Conservation (phyloP, 1,139 yeast genomes). For the Yamadazyma conglobata region DNA sequence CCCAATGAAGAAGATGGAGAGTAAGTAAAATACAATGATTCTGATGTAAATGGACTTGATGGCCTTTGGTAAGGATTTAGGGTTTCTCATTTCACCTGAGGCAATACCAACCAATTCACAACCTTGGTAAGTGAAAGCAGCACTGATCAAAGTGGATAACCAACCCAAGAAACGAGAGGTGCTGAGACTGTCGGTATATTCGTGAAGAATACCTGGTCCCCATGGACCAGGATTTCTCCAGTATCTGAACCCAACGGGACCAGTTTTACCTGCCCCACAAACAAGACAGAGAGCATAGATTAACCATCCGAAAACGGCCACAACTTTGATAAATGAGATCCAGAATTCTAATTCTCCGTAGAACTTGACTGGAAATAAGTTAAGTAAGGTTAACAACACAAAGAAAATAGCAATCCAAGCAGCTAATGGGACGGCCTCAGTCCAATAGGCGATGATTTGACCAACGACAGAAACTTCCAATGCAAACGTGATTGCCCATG, state of each 20-base stretch:
- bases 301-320: conserved; percentile 71
- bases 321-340: conserved; percentile 61
- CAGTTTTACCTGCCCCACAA: conserved; percentile 67
- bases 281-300: conserved; percentile 66
- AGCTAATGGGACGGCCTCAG: conserved; percentile 64
- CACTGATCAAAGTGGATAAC: conserved; percentile 58
- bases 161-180: conserved; percentile 65
- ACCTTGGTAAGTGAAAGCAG: conserved; percentile 81
- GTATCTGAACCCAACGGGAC: conserved; percentile 79
- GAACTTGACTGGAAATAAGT: conserved; percentile 41
- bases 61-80: conserved; percentile 81
- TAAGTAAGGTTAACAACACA: conserved; percentile 31
- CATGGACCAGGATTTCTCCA: conserved; percentile 94
- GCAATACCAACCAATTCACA: conserved; percentile 82
- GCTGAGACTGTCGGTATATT: conserved; percentile 27
- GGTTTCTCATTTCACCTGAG: conserved; percentile 85
- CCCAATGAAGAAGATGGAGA: conserved; percentile 79
- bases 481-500: conserved; percentile 83
- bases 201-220: conserved; percentile 57
- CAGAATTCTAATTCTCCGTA: conserved; percentile 47
- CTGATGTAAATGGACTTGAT: conserved; percentile 79
- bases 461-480: conserved; percentile 80
- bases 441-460: conserved; percentile 74
- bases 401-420: conserved; percentile 76
- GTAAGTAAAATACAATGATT: conserved; percentile 75